Percentiles rank a stretch among this genome's conserved stretches.
Evolutionary conservation across 192 early-diverging fungal genomes (phyloP).

Genomic region (Spizellomyces sp.): DNA sequence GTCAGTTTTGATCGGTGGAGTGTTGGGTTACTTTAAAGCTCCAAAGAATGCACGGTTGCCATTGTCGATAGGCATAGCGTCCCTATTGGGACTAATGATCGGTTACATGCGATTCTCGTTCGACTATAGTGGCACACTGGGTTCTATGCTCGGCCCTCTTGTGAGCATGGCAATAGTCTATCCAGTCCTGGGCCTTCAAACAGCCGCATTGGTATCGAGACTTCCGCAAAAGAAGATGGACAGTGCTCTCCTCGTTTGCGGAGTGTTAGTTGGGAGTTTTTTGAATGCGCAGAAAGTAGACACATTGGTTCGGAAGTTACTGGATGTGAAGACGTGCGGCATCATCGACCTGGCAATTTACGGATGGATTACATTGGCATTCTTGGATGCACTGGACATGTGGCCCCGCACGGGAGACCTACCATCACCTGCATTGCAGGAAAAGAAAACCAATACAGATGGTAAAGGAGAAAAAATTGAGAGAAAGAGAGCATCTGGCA

Average conservation of each 20-base stretch:
- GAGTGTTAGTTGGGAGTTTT: not conserved
- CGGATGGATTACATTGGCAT: too few relatives aligned
- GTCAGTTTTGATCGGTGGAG: constrained; percentile 1
- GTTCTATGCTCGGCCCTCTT: constrained; percentile 1
- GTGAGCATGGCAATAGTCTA: constrained; percentile 16
- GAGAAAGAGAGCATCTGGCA: too few relatives aligned
- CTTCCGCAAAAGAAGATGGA: not conserved
- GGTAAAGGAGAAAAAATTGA: too few relatives aligned
- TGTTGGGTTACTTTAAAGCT: not conserved
- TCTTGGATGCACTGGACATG: too few relatives aligned
- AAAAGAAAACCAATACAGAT: too few relatives aligned
- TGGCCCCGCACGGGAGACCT: too few relatives aligned
- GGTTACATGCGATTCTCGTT: not conserved
- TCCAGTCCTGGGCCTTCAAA: not conserved
- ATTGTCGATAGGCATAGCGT: too few relatives aligned
- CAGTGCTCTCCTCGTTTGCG: not conserved
- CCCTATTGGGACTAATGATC: too few relatives aligned
- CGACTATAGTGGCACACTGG: constrained; percentile 3
- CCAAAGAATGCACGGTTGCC: constrained; percentile 1
- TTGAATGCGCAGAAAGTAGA: not conserved
- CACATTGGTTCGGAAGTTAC: not conserved
- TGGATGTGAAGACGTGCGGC: not conserved
- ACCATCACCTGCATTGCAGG: too few relatives aligned
- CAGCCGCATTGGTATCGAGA: not conserved
- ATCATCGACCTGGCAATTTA: too few relatives aligned